Percentiles rank a stretch among this genome's conserved stretches.
Evolutionary conservation across 495 filamentous ascomycete species (phyloP).

Genomic region (Copromyces sp.): DNA sequence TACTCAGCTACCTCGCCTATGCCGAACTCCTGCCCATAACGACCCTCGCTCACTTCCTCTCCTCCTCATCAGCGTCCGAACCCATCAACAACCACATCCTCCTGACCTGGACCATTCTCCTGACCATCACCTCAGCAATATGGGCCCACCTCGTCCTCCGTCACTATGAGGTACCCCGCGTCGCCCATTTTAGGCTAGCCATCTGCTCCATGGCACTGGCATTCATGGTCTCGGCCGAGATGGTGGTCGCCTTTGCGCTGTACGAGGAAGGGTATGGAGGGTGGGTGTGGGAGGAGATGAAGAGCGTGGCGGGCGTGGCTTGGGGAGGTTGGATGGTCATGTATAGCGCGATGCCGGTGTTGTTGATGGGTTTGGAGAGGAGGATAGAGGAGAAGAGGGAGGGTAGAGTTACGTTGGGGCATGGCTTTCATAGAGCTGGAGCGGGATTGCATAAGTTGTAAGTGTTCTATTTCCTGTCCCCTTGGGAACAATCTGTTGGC

Average conservation of each 20-base stretch:
- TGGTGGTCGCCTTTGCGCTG: constrained; percentile 1
- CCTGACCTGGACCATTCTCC: background rate
- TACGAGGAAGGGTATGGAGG: constrained; percentile 8
- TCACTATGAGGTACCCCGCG: constrained; percentile 18
- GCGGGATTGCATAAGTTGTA: background rate
- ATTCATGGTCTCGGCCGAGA: constrained; percentile 6
- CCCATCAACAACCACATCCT: background rate
- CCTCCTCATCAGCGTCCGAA: background rate
- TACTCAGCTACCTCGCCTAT: constrained; percentile 2
- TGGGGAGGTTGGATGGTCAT: background rate
- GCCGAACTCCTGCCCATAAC: background rate
- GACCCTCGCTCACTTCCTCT: background rate
- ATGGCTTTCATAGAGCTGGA: background rate
- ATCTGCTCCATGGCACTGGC: constrained; percentile 10
- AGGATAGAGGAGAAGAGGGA: background rate
- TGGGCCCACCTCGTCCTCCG: constrained; percentile 10
- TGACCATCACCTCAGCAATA: constrained; percentile 1
- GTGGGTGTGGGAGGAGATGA: background rate
- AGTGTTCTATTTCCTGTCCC: background rate
- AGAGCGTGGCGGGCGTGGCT: background rate
- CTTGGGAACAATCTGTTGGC: background rate
- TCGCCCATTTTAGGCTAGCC: constrained; percentile 11
- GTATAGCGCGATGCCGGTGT: constrained; percentile 3
- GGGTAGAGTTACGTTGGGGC: background rate
- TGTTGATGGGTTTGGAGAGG: constrained; percentile 6